Conservation (phyloP, 2,329 filamentous ascomycete genomes). For the Fusarium secorum region DNA sequence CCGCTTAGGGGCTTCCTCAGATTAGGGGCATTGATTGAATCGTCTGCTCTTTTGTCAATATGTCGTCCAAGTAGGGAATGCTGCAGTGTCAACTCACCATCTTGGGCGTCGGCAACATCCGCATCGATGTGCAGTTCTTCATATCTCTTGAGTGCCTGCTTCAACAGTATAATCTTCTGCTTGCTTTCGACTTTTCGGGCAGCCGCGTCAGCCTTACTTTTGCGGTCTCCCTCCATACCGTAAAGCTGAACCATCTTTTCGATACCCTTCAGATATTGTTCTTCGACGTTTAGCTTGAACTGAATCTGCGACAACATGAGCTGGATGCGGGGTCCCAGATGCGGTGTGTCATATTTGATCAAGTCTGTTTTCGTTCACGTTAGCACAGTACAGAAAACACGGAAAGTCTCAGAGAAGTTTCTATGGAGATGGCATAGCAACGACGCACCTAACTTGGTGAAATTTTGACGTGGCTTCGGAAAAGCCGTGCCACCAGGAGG, state of each 20-base stretch:
- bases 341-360: slow-evolving; percentile 97
- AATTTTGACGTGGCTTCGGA: slow-evolving; percentile 84
- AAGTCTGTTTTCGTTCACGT: slow-evolving; percentile 68
- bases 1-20: slow-evolving; percentile 95
- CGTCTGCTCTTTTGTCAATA: slow-evolving; percentile 66
- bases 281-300: slow-evolving; percentile 98
- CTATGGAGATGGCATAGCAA: background rate
- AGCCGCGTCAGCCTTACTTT: slow-evolving; percentile 93
- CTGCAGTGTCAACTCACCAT: slow-evolving; percentile 67
- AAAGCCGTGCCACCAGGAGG: slow-evolving; percentile 72
- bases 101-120: slow-evolving; percentile 77
- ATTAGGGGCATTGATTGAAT: slow-evolving; percentile 95
- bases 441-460: slow-evolving; percentile 87
- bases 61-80: background rate
- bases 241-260: slow-evolving; percentile 99
- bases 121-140: slow-evolving; percentile 97
- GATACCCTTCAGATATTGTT: slow-evolving; percentile 98
- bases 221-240: slow-evolving; percentile 95
- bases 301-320: slow-evolving; percentile 98
- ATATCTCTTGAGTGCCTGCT: slow-evolving; percentile 95
- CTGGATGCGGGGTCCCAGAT: slow-evolving; percentile 96
- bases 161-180: slow-evolving; percentile 95
- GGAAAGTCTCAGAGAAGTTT: background rate
- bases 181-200: slow-evolving; percentile 91
- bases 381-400: slow-evolving; percentile 5